Base-by-base conservation (phyloP, 768 basidiomycete genomes). In the Neoboletus subvelutipes region DNA sequence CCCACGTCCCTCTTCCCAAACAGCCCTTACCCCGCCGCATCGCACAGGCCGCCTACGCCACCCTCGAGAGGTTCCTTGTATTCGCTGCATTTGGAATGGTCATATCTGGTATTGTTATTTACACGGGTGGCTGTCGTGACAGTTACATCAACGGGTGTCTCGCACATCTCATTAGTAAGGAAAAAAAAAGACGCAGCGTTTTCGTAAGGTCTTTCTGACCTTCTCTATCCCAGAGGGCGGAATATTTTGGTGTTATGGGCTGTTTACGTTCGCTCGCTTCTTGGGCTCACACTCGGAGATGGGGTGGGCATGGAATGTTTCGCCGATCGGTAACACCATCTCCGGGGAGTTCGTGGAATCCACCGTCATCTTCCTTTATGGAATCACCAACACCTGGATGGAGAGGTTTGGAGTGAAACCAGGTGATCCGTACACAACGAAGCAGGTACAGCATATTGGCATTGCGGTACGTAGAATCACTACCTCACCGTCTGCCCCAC, bases 221-320 rank as follows among this genome's bases (percentile, higher is more conserved):
- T 22, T 18, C 22, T 11, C 36, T 45, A 24, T 22, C 12, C 4
- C 67, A 92, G 91, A 92, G 82, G 92, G 94, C 22, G 84, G 81
- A 33, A 93, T 97, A 61, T 98, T 98, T 75, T 93, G 93, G 85
- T 84, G 82, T 56, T 98, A 93, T 71, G 96, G 95, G 8, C 73
- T 98, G 6, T 70, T 91, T 49, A 85, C 90, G 0, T 98, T 97
- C 70, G 90, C 85, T n/a, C 88, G 96, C n/a, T 98, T 91, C 76
- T 83, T 96, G 47, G 95, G 95, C 28, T 84, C 91, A 6, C 94
- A 87, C 70, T 81, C 92, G 24, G 85, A 91, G 48, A 73, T 84
- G 31, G 96, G 96, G 5, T 98, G 95, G 95, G 92, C 96, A 17
- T 98, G 95, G 95, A 98, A 98, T 69, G 76, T 80, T 28, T 76